phyloP scores from a whole-genome alignment of 2,329 filamentous ascomycete species.

The Fusarium humuli region DNA sequence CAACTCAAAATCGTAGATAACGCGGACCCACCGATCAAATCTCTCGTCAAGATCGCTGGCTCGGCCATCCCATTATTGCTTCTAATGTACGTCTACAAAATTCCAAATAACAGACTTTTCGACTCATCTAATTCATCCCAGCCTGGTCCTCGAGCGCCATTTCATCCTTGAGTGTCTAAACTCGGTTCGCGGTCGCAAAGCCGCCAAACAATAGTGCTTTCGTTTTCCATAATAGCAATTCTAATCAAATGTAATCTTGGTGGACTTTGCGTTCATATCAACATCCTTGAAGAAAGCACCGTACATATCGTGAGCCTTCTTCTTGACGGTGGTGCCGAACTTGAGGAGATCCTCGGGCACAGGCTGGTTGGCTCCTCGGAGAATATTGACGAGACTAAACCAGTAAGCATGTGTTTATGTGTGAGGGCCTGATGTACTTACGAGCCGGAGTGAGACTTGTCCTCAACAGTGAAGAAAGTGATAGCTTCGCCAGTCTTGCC shows the following conservation, averaged over 20 bases:
- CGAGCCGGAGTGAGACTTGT: slow-evolving; percentile 91
- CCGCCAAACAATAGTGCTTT: slow-evolving; percentile 47
- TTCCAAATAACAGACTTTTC: slow-evolving; percentile 25
- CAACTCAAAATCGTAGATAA: slow-evolving; percentile 43
- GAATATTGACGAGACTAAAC: slow-evolving; percentile 86
- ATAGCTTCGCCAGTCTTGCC: slow-evolving; percentile 90
- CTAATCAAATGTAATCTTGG: slow-evolving; percentile 90
- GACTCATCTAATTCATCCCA: slow-evolving; percentile 51
- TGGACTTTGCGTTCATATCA: slow-evolving; percentile 83
- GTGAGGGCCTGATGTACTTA: slow-evolving; percentile 61
- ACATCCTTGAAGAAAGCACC: slow-evolving; percentile 96
- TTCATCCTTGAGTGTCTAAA: slow-evolving; percentile 65
- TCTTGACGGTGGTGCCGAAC: slow-evolving; percentile 98
- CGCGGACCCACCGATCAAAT: slow-evolving; percentile 46
- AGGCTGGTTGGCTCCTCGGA: slow-evolving; percentile 90
- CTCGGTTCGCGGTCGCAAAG: slow-evolving; percentile 53
- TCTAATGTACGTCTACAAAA: slow-evolving; percentile 67
- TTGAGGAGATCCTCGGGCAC: slow-evolving; percentile 93
- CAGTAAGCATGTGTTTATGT: slow-evolving; percentile 19
- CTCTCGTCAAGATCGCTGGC: slow-evolving; percentile 61
- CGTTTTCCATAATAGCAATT: slow-evolving; percentile 18
- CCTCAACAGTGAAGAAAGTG: slow-evolving; percentile 93
- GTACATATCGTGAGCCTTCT: slow-evolving; percentile 96
- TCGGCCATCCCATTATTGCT: slow-evolving; percentile 65
- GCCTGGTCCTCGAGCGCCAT: slow-evolving; percentile 64